phyloP scores from a whole-genome alignment of 371 early-diverging fungal genomes.

The Rhizopus microsporus region DNA sequence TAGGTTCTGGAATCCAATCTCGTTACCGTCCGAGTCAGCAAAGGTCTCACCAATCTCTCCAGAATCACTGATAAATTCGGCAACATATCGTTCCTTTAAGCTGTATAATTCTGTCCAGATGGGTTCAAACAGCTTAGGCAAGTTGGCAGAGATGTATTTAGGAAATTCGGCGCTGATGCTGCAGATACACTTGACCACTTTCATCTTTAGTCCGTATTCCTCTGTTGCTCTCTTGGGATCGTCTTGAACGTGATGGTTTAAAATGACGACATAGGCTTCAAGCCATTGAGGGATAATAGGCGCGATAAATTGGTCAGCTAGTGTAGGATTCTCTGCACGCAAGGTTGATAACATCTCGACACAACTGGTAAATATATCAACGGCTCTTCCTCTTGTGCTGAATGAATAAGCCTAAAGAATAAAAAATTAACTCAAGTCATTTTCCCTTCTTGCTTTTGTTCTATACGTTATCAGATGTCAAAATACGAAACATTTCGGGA shows the following conservation, averaged over 20 bases:
- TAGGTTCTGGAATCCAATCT: conserved; percentile 70
- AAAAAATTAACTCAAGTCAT: background rate
- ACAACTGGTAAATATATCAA: conserved; percentile 80
- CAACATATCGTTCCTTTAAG: conserved; percentile 57
- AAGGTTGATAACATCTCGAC: conserved; percentile 80
- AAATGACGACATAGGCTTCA: conserved; percentile 64
- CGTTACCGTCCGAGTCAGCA: conserved; percentile 80
- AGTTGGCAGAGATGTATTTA: conserved; percentile 51
- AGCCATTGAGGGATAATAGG: conserved; percentile 84
- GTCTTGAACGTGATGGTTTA: conserved; percentile 56
- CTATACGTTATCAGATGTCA: conserved; percentile 53
- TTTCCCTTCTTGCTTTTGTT: conserved; percentile 4
- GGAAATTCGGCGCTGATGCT: conserved; percentile 63
- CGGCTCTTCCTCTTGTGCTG: conserved; percentile 76
- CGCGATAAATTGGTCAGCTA: conserved; percentile 67
- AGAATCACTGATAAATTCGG: conserved; percentile 59
- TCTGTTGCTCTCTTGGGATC: conserved; percentile 51
- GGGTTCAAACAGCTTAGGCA: conserved; percentile 58
- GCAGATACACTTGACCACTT: conserved; percentile 71
- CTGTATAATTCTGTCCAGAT: conserved; percentile 68
- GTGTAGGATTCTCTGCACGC: conserved; percentile 72
- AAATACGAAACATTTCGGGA: conserved; percentile 80
- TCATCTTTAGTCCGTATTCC: conserved; percentile 71
- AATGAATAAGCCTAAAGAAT: conserved; percentile 54
- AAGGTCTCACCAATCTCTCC: conserved; percentile 54